A percentile compares a stretch with the other conserved stretches of the same genome.
These are phyloP conservation scores for Suillus hirtellus DNA, from an alignment of 768 basidiomycete genomes.

Conservation along the genomic window DNA sequence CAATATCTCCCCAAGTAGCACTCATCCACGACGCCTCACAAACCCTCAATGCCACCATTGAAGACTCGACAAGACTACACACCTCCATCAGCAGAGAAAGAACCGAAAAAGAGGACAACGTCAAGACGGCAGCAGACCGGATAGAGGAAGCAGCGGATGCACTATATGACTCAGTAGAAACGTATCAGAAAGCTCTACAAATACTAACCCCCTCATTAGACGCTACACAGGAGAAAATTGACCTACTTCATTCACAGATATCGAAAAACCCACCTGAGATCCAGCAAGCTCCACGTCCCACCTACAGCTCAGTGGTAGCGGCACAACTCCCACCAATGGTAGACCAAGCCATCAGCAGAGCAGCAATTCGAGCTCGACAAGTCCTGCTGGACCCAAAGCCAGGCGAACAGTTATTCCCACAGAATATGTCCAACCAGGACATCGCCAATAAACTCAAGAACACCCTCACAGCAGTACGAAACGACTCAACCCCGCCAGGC, in stretches of 20 bases:
- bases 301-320: neutral
- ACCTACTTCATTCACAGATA: neutral
- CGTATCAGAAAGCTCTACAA: neutral
- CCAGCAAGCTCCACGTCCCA: neutral
- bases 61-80: too few relatives aligned
- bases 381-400: conserved; percentile 1
- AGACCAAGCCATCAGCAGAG: neutral
- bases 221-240: neutral
- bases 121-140: neutral
- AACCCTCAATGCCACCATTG: too few relatives aligned
- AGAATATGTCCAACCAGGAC: too few relatives aligned
- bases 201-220: neutral
- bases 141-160: neutral
- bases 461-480: too few relatives aligned
- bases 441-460: too few relatives aligned
- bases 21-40: too few relatives aligned
- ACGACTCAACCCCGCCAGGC: too few relatives aligned
- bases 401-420: too few relatives aligned
- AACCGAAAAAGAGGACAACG: conserved; percentile 22
- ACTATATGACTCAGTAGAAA: neutral
- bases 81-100: neutral
- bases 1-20: neutral
- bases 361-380: neutral
- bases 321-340: neutral
- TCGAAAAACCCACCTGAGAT: neutral